These are phyloP conservation scores for Borealophlyctis nickersoniae DNA, from an alignment of 192 early-diverging fungal genomes.

Conservation along the genomic window DNA sequence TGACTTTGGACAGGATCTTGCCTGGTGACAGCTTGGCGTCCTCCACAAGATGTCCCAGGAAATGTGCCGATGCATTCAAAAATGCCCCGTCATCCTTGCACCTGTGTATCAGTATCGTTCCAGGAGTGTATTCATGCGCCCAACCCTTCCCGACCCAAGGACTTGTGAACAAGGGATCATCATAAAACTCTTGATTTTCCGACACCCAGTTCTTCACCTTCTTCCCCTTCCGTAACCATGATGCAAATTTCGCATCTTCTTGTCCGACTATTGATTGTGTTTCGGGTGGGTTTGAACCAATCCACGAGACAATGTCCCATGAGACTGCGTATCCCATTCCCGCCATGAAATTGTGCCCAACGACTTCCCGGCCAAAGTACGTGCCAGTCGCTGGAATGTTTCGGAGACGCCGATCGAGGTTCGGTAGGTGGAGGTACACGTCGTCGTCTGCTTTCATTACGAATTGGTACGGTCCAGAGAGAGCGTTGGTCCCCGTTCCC, in stretches of 20 bases:
- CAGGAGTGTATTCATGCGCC: constrained; percentile 24
- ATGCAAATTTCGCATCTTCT: constrained; percentile 23
- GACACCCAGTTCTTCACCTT: constrained; percentile 16
- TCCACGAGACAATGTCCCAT: constrained; percentile 29
- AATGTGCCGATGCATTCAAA: constrained; percentile 13
- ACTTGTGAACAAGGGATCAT: constrained; percentile 22
- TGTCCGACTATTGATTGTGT: constrained; percentile 17
- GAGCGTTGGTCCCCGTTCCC: neutral
- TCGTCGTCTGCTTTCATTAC: constrained; percentile 38
- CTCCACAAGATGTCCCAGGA: constrained; percentile 2
- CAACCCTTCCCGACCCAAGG: constrained; percentile 10
- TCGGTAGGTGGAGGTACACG: constrained; percentile 32
- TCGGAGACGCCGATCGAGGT: constrained; percentile 15
- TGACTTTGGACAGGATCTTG: no score
- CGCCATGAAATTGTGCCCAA: constrained; percentile 20
- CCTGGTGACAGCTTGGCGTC: no score
- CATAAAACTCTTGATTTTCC: constrained; percentile 24
- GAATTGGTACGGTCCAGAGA: constrained; percentile 17
- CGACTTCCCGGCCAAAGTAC: constrained; percentile 27
- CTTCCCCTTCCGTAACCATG: constrained; percentile 12
- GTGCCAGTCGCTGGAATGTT: constrained; percentile 5
- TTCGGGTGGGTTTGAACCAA: constrained; percentile 12
- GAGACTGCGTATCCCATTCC: constrained; percentile 36
- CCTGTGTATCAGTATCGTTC: constrained; percentile 27
- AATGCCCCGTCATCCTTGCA: constrained; percentile 23